These are phyloP conservation scores for Globisporangium splendens DNA, from an alignment of 352 stramenopile genomes.

Conservation along the genomic window DNA sequence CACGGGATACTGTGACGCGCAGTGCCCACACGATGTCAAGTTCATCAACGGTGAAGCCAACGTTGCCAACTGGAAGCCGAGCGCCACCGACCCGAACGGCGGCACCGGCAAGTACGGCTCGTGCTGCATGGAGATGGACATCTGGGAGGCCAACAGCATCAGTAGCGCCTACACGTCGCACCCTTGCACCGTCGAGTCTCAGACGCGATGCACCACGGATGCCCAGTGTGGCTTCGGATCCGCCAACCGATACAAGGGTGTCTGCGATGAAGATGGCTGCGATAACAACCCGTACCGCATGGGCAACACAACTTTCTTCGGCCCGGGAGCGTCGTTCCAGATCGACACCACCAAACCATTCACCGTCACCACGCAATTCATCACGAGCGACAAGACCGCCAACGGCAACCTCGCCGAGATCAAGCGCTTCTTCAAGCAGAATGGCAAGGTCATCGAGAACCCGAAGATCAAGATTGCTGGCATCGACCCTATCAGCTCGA, in stretches of 20 bases:
- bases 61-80: conserved; percentile 38
- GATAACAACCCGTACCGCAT: conserved; percentile 74
- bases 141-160: conserved; percentile 67
- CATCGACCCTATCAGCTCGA: conserved; percentile 25
- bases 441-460: conserved; percentile 38
- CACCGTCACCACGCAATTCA: conserved; percentile 71
- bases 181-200: conserved; percentile 35
- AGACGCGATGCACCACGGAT: conserved; percentile 31
- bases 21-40: conserved; percentile 74
- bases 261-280: conserved; percentile 77
- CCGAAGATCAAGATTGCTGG: conserved; percentile 25
- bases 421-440: conserved; percentile 68
- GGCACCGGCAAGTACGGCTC: conserved; percentile 51
- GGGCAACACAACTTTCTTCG: conserved; percentile 65
- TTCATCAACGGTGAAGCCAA: conserved; percentile 79
- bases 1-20: conserved; percentile 72
- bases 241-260: conserved; percentile 51
- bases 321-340: conserved; percentile 36
- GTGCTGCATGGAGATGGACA: conserved; percentile 69
- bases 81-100: conserved; percentile 28
- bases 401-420: conserved; percentile 61
- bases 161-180: conserved; percentile 58
- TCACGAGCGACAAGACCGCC: conserved; percentile 53
- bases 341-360: conserved; percentile 63
- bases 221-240: conserved; percentile 41